These are phyloP conservation scores for Hymenoscyphus linearis DNA, from an alignment of 2,329 filamentous ascomycete species.

Conservation along the genomic window DNA sequence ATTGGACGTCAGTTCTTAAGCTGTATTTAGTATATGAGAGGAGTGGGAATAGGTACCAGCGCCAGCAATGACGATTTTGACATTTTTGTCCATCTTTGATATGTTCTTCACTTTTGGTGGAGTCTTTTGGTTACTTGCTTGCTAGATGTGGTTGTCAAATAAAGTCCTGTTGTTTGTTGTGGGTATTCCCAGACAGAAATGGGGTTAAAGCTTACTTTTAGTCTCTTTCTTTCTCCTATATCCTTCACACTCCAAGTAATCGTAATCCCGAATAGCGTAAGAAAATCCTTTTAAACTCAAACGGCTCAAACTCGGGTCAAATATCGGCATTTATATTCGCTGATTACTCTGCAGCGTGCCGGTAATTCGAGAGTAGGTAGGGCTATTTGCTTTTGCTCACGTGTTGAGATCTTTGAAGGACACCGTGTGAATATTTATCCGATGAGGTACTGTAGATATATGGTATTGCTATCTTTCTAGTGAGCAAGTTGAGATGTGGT, in stretches of 20 bases:
- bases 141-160: no score
- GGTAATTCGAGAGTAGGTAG: not conserved
- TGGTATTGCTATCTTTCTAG: no score
- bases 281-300: not conserved
- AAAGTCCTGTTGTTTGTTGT: no score
- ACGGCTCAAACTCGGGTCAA: not conserved
- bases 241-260: no score
- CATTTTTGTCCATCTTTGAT: conserved; percentile 7
- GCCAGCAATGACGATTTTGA: conserved; percentile 4
- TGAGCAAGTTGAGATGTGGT: not conserved
- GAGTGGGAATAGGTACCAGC: not conserved
- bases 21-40: not conserved
- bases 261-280: not conserved
- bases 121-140: not conserved
- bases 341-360: not conserved
- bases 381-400: not conserved
- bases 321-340: not conserved
- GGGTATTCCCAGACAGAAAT: no score
- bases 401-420: not conserved
- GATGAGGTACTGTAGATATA: not conserved
- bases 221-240: no score
- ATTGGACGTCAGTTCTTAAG: not conserved
- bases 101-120: not conserved
- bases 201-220: no score
- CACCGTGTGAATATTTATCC: not conserved